Evolutionary conservation across 1,139 yeast species (phyloP).

Genomic region (Kodamaea sp.): DNA sequence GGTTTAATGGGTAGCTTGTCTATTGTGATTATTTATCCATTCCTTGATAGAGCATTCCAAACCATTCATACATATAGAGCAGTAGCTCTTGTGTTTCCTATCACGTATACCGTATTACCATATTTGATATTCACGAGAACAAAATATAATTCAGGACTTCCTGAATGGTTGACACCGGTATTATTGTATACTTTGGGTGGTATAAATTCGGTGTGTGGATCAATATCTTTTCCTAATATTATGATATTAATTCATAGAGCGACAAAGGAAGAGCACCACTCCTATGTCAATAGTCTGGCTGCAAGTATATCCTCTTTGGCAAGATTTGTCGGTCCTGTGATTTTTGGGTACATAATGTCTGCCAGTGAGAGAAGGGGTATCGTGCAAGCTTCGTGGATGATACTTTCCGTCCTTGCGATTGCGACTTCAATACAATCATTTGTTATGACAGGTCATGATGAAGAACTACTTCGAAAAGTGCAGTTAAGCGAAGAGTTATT

Average conservation of each 20-base stretch:
- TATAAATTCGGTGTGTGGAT: constrained; percentile 8
- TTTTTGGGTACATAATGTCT: constrained; percentile 60
- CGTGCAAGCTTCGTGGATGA: constrained; percentile 55
- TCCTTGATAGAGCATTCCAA: constrained; percentile 22
- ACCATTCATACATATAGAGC: constrained; percentile 22
- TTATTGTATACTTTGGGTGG: constrained; percentile 22
- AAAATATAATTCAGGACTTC: constrained; percentile 15
- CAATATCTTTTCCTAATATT: constrained; percentile 42
- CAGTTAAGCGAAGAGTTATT: no score
- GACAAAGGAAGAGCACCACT: constrained; percentile 48
- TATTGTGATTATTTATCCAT: constrained; percentile 24
- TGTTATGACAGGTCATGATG: constrained; percentile 33
- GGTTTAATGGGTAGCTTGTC: constrained; percentile 27
- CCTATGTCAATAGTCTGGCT: constrained; percentile 51
- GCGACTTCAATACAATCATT: constrained; percentile 33
- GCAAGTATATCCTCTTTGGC: constrained; percentile 54
- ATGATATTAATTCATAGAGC: constrained; percentile 49
- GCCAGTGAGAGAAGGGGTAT: constrained; percentile 24
- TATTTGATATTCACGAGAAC: constrained; percentile 21
- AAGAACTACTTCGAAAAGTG: constrained; percentile 14
- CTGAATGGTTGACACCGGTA: constrained; percentile 14
- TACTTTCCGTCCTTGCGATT: constrained; percentile 37
- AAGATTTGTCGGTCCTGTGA: constrained; percentile 57
- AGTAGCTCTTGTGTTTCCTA: constrained; percentile 22
- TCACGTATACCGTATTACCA: constrained; percentile 23